Evolutionary conservation across 805 yeast species (phyloP), one percentile per base, ranked within the genome.

Genomic region (Candida ponderosae): DNA sequence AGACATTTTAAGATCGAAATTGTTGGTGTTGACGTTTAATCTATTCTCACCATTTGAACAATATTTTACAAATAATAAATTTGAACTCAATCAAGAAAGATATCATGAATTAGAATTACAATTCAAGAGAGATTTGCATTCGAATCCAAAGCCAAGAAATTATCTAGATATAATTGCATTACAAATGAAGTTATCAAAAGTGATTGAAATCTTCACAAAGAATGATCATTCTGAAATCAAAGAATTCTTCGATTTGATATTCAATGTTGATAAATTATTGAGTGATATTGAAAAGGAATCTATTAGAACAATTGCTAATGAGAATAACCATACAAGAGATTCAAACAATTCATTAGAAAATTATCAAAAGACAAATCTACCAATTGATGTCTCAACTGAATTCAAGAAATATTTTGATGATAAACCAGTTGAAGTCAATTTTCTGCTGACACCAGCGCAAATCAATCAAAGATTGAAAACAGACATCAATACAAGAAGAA

Each of bases 341-440:
- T 15, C 6, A 19, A 39, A 40, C 23, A 45, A 42, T 24, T 29
- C 37, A 6, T 13, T 20, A 7, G 35, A 30, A n/a, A n/a, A 15
- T 1, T 45, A 45, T 23, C 18, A 40, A 6, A 39, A 38, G 18
- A 14, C 11, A 4, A 38, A 43, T 20, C 28, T 45, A 17, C n/a
- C 40, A 2, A 45, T 40, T 9, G 28, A 26, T 3, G 38, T 41
- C 18, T 42, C 30, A 23, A 16, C 29, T 6, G 44, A 47, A 14
- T 29, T 50, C 0, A 24, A 38, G 10, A 19, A 40, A 7, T 37
- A 32, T 27, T 46, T 44, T 34, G 39, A 46, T 18, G 18, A 26
- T 2, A 50, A 42, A 29, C 41, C 36, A 3, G 45, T 39, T 30
- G 42, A 39, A 18, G 52, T 52, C 9, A 38, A 41, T 9, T 45